Base-by-base conservation (phyloP, 345 rosid genomes). In the Ricinus communis region DNA sequence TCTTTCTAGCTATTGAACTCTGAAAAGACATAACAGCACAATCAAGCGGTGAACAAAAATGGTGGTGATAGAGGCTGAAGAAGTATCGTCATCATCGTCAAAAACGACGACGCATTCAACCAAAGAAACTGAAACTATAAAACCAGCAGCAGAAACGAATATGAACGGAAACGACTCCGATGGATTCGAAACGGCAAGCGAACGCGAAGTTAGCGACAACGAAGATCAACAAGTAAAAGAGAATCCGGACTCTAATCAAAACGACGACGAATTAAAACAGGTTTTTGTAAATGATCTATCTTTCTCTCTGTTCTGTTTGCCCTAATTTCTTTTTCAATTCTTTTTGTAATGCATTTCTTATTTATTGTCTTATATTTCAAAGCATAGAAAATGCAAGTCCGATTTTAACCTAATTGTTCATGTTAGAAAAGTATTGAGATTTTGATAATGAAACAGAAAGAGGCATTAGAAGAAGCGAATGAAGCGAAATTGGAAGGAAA, bases 131-230 rank as follows among this genome's bases (percentile, higher is more conserved):
- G n/a, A 40, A 10, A 54, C 43, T 22, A 36, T 43, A 5, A 64
- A 54, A 15, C 50, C 83, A 7, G 31, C 51, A 15, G 70, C 76
- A 27, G 5, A 80, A 8, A 25, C 76, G 19, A 71, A 55, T 43
- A 81, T 33, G 50, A 62, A 71, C 49, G 88, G 78, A 24, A 87
- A 81, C 46, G 87, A 80, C 36, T 89, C 94, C 62, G 97, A 93
- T 71, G 97, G 97, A 18, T 93, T 87, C 72, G 96, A 91, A 70
- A 93, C 97, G 11, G 97, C 98, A n/a, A 93, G 94, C 77, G 98
- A 93, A 36, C 80, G 85, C 50, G 96, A 78, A 27, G 74, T 84
- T 9, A 81, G 85, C 60, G 91, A 84, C 27, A 72, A 74, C 0
- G 91, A 88, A 64, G 82, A 73, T 18, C 77, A 69, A 14, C 56